Percentiles rank a stretch among this genome's conserved stretches.
Evolutionary conservation across 1,139 yeast genomes (phyloP).

Genomic region (Pneumocystis canis): DNA sequence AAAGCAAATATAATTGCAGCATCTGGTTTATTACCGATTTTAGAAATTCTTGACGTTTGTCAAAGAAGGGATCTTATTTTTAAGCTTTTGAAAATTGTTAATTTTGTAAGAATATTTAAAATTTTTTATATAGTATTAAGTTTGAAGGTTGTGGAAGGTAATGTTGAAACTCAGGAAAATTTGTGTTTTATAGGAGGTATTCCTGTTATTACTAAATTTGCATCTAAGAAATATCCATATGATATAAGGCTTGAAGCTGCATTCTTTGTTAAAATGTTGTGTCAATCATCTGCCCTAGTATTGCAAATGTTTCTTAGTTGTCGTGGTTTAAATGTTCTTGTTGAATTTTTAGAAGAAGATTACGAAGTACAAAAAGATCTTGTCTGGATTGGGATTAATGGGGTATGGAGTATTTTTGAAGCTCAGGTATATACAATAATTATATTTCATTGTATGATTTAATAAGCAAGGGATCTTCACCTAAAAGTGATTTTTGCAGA

Average conservation of each 20-base stretch:
- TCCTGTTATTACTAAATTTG: slow-evolving; percentile 31
- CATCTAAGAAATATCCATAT: slow-evolving; percentile 27
- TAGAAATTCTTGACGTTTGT: slow-evolving; percentile 35
- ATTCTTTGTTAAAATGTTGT: slow-evolving; percentile 28
- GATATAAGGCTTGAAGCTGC: slow-evolving; percentile 34
- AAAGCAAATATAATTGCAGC: slow-evolving; percentile 28
- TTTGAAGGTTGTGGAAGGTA: slow-evolving; percentile 22
- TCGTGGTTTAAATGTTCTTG: slow-evolving; percentile 41
- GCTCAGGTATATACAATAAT: slow-evolving; percentile 21
- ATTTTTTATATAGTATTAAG: neutral
- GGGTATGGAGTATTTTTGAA: slow-evolving; percentile 35
- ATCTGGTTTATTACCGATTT: slow-evolving; percentile 36
- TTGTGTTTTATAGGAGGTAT: slow-evolving; percentile 46
- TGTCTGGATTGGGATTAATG: slow-evolving; percentile 35
- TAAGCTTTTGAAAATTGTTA: slow-evolving; percentile 32
- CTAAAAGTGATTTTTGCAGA: slow-evolving; percentile 43
- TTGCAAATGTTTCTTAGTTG: slow-evolving; percentile 40
- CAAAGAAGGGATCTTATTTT: slow-evolving; percentile 28
- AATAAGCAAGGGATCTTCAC: slow-evolving; percentile 14
- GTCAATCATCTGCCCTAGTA: slow-evolving; percentile 30
- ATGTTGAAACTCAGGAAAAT: slow-evolving; percentile 33
- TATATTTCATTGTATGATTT: neutral
- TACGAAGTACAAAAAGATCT: slow-evolving; percentile 33
- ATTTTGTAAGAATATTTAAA: slow-evolving; percentile 19
- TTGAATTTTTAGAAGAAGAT: slow-evolving; percentile 38